Conservation (phyloP, 345 rosid genomes). For the Jatropha curcas region DNA sequence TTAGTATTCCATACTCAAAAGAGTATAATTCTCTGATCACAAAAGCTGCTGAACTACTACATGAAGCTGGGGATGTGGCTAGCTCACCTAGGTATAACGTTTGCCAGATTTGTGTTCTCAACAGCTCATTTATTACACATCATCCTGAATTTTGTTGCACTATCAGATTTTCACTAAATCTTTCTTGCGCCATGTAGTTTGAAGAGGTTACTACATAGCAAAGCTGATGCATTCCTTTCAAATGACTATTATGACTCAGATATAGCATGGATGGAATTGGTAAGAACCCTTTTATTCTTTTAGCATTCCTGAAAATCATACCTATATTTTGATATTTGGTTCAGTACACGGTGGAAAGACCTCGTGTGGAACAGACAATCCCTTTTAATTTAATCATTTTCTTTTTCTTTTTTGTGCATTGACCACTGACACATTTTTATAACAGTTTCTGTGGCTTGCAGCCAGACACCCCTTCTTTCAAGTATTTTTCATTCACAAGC, state of each 20-base stretch:
- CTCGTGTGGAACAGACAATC: not conserved
- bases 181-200: constrained; percentile 51
- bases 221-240: constrained; percentile 88
- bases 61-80: constrained; percentile 77
- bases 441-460: not conserved
- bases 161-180: constrained; percentile 15
- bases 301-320: not conserved
- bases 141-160: not conserved
- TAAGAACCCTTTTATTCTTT: constrained; percentile 33
- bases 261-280: constrained; percentile 98
- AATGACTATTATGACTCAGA: constrained; percentile 89
- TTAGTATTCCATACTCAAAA: constrained; percentile 60
- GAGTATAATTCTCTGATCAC: constrained; percentile 63
- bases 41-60: constrained; percentile 71
- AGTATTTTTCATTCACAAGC: not conserved
- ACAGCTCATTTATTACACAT: not conserved
- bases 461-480: not conserved
- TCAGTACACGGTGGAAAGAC: not conserved
- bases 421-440: not conserved
- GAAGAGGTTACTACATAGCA: constrained; percentile 81
- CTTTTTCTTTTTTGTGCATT: not conserved
- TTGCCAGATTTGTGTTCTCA: constrained; percentile 17
- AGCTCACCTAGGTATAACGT: constrained; percentile 60
- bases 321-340: not conserved
- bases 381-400: too few relatives aligned